Base-by-base conservation (phyloP, 768 basidiomycete species). In the Serendipita vermifera region DNA sequence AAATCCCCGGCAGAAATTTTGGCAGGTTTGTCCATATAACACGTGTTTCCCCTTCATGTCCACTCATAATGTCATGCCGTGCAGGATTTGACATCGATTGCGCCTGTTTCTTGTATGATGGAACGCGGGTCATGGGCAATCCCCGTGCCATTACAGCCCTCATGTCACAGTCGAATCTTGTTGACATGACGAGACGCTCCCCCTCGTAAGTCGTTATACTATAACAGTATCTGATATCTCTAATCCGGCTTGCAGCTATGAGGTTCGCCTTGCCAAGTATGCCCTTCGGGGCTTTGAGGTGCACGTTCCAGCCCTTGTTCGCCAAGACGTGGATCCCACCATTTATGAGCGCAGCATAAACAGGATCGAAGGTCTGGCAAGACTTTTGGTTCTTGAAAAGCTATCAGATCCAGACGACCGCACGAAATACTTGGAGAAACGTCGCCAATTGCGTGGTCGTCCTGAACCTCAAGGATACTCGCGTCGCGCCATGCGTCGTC, bases 161-260 rank as follows among this genome's bases (percentile, higher is more conserved):
- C 74, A 82, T 83, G 75, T 77, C 78, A n/a, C 80, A 83, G 63
- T 73, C 73, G 67, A 81, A 81, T 64, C 78, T 76, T 0, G 73
- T 80, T 54, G 80, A 81, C 62, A 73, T 79, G 68, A 77, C 77
- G 3, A 69, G 80, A n/a, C 72, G 80, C 33, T 81, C 79, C 2
- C 80, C 80, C 1, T 82, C 80, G 9, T 60, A 80, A 59, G 58
- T 57, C 11, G 11, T 2, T 3, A 5, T 41, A 54, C 17, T 14
- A 22, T n/a, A n/a, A n/a, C n/a, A n/a, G n/a, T n/a, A n/a, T n/a
- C n/a, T n/a, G n/a, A n/a, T n/a, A n/a, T n/a, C n/a, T n/a, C n/a
- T n/a, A n/a, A n/a, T n/a, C n/a, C n/a, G n/a, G n/a, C n/a, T n/a
- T 46, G 11, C 38, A 59, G 58, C 5, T 60, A 83, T 60, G 80